Evolutionary conservation across 2,329 filamentous ascomycete species (phyloP), one percentile per base, ranked within the genome.

Genomic region (Dactylellina cionopaga): DNA sequence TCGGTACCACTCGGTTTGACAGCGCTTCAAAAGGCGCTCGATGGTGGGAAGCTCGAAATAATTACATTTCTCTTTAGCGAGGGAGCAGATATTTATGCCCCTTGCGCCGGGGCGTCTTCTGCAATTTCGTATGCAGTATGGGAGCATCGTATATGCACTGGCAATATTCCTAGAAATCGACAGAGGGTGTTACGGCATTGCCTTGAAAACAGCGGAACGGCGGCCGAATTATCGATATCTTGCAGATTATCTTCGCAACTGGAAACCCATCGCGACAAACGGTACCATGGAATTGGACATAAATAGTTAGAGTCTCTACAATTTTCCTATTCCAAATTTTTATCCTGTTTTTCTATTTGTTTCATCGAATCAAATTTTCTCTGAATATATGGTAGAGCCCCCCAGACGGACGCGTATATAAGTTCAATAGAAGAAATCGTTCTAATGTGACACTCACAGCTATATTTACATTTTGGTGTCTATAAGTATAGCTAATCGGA

Each of bases 91-190:
- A 41, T 41, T n/a, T 41, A 41, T 41, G 35, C 11, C 5, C 35
- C 35, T n/a, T 41, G 11, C 22, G 37, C 15, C 3, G 1, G 1
- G 1, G 1, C 7, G 2, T 35, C 55, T 5, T 59, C 55, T 3
- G 55, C 39, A n/a, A 17, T 59, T 5, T 27, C 43, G n/a, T 25
- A 3, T 17, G 55, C 55, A 15, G 33, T 59, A 49, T 35, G n/a
- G 3, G 4, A 15, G 31, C 5, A 17, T 15, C 55, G 55, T 1
- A 59, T 59, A 59, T 13, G 17, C 22, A 1, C 15, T 59, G 13
- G 55, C 41, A 10, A 13, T 59, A 3, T 46, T 59, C 33, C 19
- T 59, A 6, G 55, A 59, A 6, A 41, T 31, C 11, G 55, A 46
- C 10, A 39, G 39, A 17, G 19, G 44, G 15, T 47, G 37, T 2